phyloP scores from a whole-genome alignment of 345 rosid species.

The Camelina laxa region DNA sequence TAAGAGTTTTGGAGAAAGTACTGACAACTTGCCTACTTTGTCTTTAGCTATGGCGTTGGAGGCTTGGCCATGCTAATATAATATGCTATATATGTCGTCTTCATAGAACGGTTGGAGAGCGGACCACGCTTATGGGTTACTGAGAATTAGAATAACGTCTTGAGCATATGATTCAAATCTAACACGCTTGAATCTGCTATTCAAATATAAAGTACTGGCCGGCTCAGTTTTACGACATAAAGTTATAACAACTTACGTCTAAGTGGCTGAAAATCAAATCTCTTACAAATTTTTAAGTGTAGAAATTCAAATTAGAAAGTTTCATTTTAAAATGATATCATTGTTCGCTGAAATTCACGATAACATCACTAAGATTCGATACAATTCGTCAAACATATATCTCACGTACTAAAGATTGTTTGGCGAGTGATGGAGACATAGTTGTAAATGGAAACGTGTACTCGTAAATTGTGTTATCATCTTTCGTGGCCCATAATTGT shows the following conservation, averaged over 20 bases:
- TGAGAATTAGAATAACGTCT: neutral
- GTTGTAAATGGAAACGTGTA: conserved; percentile 36
- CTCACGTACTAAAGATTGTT: conserved; percentile 1
- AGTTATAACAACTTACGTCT: too few species aligned
- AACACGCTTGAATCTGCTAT: neutral
- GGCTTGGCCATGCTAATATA: too few species aligned
- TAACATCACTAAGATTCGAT: conserved; percentile 18
- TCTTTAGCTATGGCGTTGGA: neutral
- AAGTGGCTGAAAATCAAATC: too few species aligned
- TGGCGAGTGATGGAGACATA: conserved; percentile 37
- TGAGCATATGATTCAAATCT: neutral
- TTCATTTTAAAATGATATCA: neutral
- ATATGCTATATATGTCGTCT: neutral
- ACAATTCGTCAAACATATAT: conserved; percentile 17
- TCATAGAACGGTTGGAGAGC: neutral
- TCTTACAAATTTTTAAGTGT: too few species aligned
- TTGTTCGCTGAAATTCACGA: neutral
- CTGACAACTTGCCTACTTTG: neutral
- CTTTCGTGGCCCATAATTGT: conserved; percentile 24
- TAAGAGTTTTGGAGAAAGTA: neutral
- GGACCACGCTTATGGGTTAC: neutral
- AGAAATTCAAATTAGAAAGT: neutral
- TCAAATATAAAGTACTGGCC: too few species aligned
- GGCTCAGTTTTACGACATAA: too few species aligned
- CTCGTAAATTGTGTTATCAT: conserved; percentile 10